Evolutionary conservation across 805 yeast species (phyloP).

Genomic region (Metschnikowia koreensis): DNA sequence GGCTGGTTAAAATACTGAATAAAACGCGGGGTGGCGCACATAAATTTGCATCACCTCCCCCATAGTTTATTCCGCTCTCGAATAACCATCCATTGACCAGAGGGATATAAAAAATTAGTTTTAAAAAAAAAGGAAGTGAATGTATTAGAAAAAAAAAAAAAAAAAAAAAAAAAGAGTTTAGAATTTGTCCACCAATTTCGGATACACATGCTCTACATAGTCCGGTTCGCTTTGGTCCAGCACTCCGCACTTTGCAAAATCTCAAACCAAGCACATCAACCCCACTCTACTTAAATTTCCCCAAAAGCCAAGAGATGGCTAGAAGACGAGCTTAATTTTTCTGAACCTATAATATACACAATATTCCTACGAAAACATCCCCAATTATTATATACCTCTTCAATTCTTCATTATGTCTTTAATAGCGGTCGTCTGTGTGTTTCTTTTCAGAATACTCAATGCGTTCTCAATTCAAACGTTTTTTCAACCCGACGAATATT

Average conservation of each 20-base stretch:
- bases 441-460: slow-evolving; percentile 53
- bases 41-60: too few species aligned
- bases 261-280: not conserved
- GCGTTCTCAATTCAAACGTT: slow-evolving; percentile 66
- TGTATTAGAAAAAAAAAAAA: too few species aligned
- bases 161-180: too few species aligned
- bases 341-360: not conserved
- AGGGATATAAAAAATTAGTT: too few species aligned
- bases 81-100: too few species aligned
- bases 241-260: not conserved
- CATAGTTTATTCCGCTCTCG: too few species aligned
- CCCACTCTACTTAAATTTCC: not conserved
- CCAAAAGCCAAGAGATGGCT: not conserved
- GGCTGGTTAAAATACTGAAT: not conserved
- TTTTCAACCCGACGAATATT: slow-evolving; percentile 96
- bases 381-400: not conserved
- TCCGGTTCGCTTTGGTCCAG: not conserved
- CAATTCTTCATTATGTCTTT: slow-evolving; percentile 1
- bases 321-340: not conserved
- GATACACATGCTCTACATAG: not conserved
- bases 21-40: not conserved
- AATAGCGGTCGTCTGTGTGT: not conserved
- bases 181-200: not conserved
- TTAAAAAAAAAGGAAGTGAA: too few species aligned
- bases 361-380: not conserved